These are phyloP conservation scores for Gossypium anomalum DNA, from an alignment of 345 rosid genomes.

Conservation along the genomic window DNA sequence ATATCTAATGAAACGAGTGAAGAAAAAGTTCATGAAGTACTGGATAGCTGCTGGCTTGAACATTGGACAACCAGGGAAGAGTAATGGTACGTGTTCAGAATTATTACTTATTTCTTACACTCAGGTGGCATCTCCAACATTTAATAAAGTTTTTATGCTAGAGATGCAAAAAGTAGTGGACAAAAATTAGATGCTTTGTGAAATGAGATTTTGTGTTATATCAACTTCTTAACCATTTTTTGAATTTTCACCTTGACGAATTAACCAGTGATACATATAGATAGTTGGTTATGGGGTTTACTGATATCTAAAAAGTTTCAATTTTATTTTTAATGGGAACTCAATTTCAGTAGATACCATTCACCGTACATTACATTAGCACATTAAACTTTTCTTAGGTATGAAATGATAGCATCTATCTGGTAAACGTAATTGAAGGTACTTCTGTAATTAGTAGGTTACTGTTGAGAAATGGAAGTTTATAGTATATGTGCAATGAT, in stretches of 20 bases:
- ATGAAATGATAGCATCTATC: background rate
- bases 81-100: slow-evolving; percentile 22
- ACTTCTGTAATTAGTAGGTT: background rate
- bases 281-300: background rate
- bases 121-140: background rate
- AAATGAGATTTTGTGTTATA: background rate
- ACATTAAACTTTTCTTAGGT: slow-evolving; percentile 5
- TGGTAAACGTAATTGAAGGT: background rate
- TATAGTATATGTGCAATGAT: background rate
- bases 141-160: background rate
- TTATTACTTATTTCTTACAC: background rate
- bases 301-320: background rate
- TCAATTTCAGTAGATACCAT: background rate
- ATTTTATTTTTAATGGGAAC: background rate
- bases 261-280: background rate
- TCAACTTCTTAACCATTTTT: background rate
- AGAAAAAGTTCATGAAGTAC: slow-evolving; percentile 63
- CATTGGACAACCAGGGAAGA: slow-evolving; percentile 28
- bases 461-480: background rate
- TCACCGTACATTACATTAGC: background rate
- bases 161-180: background rate
- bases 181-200: background rate
- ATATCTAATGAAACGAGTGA: slow-evolving; percentile 55
- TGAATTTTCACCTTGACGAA: background rate
- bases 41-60: slow-evolving; percentile 51